These are phyloP conservation scores for Calonectria crousiana DNA, from an alignment of 2,329 filamentous ascomycete genomes.

Conservation along the genomic window DNA sequence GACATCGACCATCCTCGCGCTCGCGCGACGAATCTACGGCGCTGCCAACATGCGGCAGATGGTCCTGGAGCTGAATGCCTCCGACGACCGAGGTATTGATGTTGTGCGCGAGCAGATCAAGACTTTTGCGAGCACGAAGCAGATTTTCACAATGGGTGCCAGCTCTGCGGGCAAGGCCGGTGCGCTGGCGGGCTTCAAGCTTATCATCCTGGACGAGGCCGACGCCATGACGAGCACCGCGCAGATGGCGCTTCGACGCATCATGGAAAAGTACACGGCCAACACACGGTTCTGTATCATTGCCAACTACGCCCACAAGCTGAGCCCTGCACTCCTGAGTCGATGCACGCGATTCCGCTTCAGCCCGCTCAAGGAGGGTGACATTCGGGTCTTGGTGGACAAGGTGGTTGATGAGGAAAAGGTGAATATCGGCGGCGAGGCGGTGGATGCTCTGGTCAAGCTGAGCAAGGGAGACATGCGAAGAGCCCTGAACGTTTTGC, in stretches of 20 bases:
- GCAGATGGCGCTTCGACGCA: slow-evolving; percentile 95
- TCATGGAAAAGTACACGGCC: slow-evolving; percentile 99
- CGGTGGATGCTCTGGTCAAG: slow-evolving; percentile 84
- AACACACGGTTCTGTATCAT: slow-evolving; percentile 99
- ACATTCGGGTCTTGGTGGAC: slow-evolving; percentile 88
- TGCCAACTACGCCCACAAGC: slow-evolving; percentile 98
- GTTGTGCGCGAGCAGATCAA: slow-evolving; percentile 99
- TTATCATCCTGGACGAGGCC: slow-evolving; percentile 98
- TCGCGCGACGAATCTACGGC: slow-evolving; percentile 94
- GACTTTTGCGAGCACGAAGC: slow-evolving; percentile 97
- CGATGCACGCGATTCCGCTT: slow-evolving; percentile 96
- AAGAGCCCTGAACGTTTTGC: slow-evolving; percentile 91
- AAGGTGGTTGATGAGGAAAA: slow-evolving; percentile 89
- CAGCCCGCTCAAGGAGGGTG: slow-evolving; percentile 88
- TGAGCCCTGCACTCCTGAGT: slow-evolving; percentile 91
- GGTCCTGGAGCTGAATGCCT: slow-evolving; percentile 97
- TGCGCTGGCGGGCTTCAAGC: slow-evolving; percentile 83
- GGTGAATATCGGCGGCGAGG: slow-evolving; percentile 85
- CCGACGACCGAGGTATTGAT: slow-evolving; percentile 96
- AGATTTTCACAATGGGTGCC: slow-evolving; percentile 84
- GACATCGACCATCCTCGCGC: slow-evolving; percentile 94
- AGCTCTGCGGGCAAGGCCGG: slow-evolving; percentile 58
- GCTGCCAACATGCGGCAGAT: slow-evolving; percentile 94
- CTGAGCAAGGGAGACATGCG: slow-evolving; percentile 98
- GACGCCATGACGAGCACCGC: slow-evolving; percentile 99